Conservation (phyloP, 1,284 basidiomycete species). For the Cutaneotrichosporon sp. region DNA sequence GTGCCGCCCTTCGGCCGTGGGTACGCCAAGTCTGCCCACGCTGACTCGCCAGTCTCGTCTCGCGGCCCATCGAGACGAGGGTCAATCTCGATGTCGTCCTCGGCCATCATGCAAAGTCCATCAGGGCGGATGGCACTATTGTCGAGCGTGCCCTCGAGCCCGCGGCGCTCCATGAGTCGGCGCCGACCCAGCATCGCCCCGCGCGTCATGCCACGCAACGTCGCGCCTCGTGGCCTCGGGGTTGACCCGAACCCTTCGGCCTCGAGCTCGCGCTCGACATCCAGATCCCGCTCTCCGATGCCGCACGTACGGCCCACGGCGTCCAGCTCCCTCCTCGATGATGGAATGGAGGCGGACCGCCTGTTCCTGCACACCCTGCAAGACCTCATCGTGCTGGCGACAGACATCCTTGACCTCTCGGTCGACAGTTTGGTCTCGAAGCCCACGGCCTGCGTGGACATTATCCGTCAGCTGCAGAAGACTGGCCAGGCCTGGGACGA, state of each 20-base stretch:
- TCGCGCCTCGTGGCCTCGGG: background rate
- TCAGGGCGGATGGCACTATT: slow-evolving; percentile 33
- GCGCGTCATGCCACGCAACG: slow-evolving; percentile 39
- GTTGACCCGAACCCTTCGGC: slow-evolving; percentile 56
- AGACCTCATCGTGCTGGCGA: slow-evolving; percentile 90
- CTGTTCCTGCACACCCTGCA: slow-evolving; percentile 82
- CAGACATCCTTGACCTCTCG: slow-evolving; percentile 89
- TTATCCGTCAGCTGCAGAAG: slow-evolving; percentile 85
- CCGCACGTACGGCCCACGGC: slow-evolving; percentile 63
- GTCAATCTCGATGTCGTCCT: slow-evolving; percentile 38
- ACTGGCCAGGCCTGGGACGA: slow-evolving; percentile 96
- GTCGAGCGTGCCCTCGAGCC: slow-evolving; percentile 33
- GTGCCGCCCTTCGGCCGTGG: slow-evolving; percentile 20
- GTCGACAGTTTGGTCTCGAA: slow-evolving; percentile 80
- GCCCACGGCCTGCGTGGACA: slow-evolving; percentile 78
- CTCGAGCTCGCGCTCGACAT: slow-evolving; percentile 90
- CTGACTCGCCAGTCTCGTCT: slow-evolving; percentile 25
- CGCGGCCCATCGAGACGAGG: slow-evolving; percentile 42
- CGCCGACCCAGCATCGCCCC: slow-evolving; percentile 44
- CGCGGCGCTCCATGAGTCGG: slow-evolving; percentile 35
- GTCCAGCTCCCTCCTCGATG: slow-evolving; percentile 16
- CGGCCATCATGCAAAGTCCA: slow-evolving; percentile 33
- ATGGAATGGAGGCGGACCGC: slow-evolving; percentile 32
- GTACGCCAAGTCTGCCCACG: slow-evolving; percentile 3
- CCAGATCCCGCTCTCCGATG: slow-evolving; percentile 90